phyloP scores from a whole-genome alignment of 805 yeast species.

The Nadsonia fulvescens region DNA sequence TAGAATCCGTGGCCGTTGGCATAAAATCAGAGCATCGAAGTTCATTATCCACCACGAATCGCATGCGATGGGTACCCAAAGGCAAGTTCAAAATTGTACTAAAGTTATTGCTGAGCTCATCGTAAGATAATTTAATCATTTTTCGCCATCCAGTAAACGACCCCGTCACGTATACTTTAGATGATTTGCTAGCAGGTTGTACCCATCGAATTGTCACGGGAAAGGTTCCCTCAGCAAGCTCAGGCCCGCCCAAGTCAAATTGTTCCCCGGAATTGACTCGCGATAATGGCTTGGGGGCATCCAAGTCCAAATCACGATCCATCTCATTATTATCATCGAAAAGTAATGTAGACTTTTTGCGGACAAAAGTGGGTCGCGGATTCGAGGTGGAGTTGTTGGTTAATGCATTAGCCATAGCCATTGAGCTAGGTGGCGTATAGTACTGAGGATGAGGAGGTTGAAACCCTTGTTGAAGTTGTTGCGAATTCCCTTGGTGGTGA shows the following conservation, averaged over 20 bases:
- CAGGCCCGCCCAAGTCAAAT: slow-evolving; percentile 13
- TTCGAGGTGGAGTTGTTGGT: too few relatives aligned
- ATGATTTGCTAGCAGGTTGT: too few relatives aligned
- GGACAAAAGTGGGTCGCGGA: too few relatives aligned
- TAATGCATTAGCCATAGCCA: too few relatives aligned
- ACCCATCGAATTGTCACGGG: slow-evolving; percentile 74
- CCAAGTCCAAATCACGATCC: too few relatives aligned
- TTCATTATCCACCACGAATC: slow-evolving; percentile 89
- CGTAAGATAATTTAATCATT: slow-evolving; percentile 65
- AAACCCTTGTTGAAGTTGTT: too few relatives aligned
- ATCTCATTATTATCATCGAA: too few relatives aligned
- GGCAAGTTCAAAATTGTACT: slow-evolving; percentile 25
- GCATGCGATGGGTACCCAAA: slow-evolving; percentile 80
- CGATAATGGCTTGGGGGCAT: slow-evolving; percentile 16
- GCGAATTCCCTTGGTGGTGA: too few relatives aligned
- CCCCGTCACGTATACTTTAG: slow-evolving; percentile 88
- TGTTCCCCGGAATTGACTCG: slow-evolving; percentile 19
- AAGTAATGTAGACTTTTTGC: too few relatives aligned
- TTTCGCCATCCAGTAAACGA: slow-evolving; percentile 94
- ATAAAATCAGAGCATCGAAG: slow-evolving; percentile 70
- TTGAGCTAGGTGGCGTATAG: too few relatives aligned
- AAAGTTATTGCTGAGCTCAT: slow-evolving; percentile 13
- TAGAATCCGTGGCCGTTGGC: slow-evolving; percentile 94
- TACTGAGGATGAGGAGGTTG: too few relatives aligned
- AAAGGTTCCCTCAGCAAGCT: slow-evolving; percentile 9